Evolutionary conservation across 306 rosid genomes (phyloP).

Genomic region (Cicer chorassanicum): DNA sequence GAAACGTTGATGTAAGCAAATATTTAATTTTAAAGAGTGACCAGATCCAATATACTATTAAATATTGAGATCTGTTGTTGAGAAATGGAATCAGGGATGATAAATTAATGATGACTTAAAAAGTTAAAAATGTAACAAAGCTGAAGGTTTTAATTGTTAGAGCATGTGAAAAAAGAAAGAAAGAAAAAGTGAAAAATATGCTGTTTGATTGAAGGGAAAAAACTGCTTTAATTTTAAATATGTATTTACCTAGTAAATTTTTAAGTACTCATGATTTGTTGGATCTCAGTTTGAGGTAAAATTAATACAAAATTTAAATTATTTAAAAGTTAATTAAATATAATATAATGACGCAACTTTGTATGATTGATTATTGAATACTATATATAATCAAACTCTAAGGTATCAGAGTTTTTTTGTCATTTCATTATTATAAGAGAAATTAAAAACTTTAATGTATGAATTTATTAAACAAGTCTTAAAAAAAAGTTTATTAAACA

Average conservation of each 20-base stretch:
- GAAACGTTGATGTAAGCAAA: neutral
- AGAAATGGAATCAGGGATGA: neutral
- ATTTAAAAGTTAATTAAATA: too few relatives aligned
- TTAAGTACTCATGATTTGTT: too few relatives aligned
- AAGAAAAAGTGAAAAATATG: neutral
- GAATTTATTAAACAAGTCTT: neutral
- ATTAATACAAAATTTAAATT: too few relatives aligned
- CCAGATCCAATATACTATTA: neutral
- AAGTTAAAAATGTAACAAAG: conserved; percentile 1
- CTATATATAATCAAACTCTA: too few relatives aligned
- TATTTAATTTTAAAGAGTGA: neutral
- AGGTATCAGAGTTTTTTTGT: too few relatives aligned
- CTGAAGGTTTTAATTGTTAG: neutral
- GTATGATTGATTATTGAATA: too few relatives aligned
- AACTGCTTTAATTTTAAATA: neutral
- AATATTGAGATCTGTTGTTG: conserved; percentile 6
- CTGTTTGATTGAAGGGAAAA: neutral
- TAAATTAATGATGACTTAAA: conserved; percentile 8
- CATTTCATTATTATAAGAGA: neutral
- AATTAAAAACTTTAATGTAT: neutral
- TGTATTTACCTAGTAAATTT: too few relatives aligned
- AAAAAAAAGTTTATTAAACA: neutral
- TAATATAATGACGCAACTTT: too few relatives aligned
- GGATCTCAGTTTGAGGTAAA: too few relatives aligned
- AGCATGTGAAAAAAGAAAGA: neutral